Evolutionary conservation across 83 land plant species (phyloP), one percentile per base, ranked within the genome.

Genomic region (Picea engelmannii): DNA sequence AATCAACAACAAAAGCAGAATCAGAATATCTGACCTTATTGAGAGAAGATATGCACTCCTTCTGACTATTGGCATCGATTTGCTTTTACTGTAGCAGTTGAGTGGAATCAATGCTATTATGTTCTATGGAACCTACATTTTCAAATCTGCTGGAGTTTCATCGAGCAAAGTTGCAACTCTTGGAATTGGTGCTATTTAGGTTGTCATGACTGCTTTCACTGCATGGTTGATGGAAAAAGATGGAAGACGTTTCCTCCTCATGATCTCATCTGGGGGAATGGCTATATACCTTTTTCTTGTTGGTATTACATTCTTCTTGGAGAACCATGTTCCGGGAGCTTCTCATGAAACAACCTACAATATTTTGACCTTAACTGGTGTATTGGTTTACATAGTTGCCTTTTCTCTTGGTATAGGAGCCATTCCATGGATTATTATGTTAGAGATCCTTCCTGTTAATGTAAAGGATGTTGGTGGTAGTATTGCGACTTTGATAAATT

Each of bases 381-480:
- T n/a, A n/a, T n/a, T n/a, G n/a, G n/a, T n/a, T n/a, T n/a, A n/a
- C n/a, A n/a, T n/a, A n/a, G n/a, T n/a, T 47, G 18, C 86, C n/a
- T 97, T 89, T 81, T 93, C 99, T 23, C 84, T 97, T 76, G 99
- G 99, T 55, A 62, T 92, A 38, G 99, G 99, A 76, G 92, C 99
- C 17, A 92, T 97, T 90, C 99, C 99, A 24, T 97, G 99, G 99
- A 66, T 97, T 79, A 90, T 97, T 64, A 97, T 97, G 98, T 97
- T 98, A 20, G 99, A 97, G 99, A 82, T 90, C 79, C 86, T 90
- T 75, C 90, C 90, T 1, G 82, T 87, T 16, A 85, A 90, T 81
- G 71, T 87, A 73, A 90, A 90, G 80, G 92, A 86, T 0, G 5
- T 81, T 13, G 92, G 84, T 21, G 92, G 92, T 81, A 85, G 92